phyloP scores from a whole-genome alignment of 1,284 basidiomycete species.

The Puccinia polysora region DNA sequence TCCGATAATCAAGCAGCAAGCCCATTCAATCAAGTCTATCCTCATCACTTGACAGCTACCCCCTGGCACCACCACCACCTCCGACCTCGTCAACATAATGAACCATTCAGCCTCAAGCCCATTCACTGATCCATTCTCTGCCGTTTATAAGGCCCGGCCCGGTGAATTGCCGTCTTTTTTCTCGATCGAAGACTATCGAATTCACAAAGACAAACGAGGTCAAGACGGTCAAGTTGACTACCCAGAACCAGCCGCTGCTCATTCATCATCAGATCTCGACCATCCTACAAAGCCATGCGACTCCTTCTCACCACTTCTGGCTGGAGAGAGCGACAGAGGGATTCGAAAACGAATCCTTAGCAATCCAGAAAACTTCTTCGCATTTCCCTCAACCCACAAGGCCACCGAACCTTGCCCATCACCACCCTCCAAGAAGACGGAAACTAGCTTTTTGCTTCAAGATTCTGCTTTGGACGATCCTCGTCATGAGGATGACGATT shows the following conservation, averaged over 20 bases:
- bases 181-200: constrained; percentile 6
- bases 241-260: neutral
- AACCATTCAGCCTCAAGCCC: too few species aligned
- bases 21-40: too few species aligned
- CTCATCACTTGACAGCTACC: too few species aligned
- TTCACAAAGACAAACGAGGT: neutral
- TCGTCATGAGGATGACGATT: neutral
- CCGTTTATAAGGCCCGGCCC: constrained; percentile 13
- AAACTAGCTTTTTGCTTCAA: neutral
- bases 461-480: neutral
- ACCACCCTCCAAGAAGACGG: neutral
- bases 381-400: neutral
- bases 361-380: neutral
- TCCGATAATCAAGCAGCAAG: too few species aligned
- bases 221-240: neutral
- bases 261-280: neutral
- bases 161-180: constrained; percentile 6
- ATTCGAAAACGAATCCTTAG: constrained; percentile 16
- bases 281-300: too few species aligned
- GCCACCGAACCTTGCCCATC: neutral
- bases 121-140: constrained; percentile 14
- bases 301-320: constrained; percentile 11
- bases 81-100: too few species aligned
- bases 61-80: too few species aligned
- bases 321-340: constrained; percentile 14